Evolutionary conservation across 2,329 filamentous ascomycete species (phyloP).

Genomic region (Madurella fahalii): DNA sequence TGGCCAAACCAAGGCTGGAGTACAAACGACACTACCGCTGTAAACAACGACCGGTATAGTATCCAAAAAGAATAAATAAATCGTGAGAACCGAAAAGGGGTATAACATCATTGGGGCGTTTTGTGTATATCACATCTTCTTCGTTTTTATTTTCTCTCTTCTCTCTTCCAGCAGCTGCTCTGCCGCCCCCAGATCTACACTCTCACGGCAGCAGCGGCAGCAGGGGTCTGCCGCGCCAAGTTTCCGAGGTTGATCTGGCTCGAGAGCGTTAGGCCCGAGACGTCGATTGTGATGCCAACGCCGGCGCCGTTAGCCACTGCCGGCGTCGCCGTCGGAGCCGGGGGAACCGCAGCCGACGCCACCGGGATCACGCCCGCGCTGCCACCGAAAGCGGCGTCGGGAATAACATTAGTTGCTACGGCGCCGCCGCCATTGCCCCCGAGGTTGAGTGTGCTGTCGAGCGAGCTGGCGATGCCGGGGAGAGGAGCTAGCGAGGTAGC

Average conservation of each 20-base stretch:
- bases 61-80: constrained; percentile 4
- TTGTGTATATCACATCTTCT: constrained; percentile 4
- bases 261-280: constrained; percentile 40
- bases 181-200: background rate
- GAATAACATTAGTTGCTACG: constrained; percentile 6
- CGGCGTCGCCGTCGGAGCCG: constrained; percentile 22
- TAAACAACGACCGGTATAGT: constrained; percentile 1
- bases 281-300: constrained; percentile 32
- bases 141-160: background rate
- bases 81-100: constrained; percentile 12
- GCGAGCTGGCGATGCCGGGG: constrained; percentile 16
- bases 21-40: background rate
- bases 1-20: background rate
- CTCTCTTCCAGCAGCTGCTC: background rate
- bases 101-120: constrained; percentile 7
- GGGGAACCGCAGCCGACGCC: constrained; percentile 25
- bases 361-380: constrained; percentile 26
- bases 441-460: constrained; percentile 17
- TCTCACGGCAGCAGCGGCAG: constrained; percentile 1
- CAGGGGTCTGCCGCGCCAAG: constrained; percentile 30
- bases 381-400: constrained; percentile 21
- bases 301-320: constrained; percentile 27
- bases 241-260: constrained; percentile 44
- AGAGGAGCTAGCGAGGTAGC: constrained; percentile 15
- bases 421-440: constrained; percentile 2